These are phyloP conservation scores for Solanum etuberosum DNA, from an alignment of 257 asterid genomes.

Conservation along the genomic window DNA sequence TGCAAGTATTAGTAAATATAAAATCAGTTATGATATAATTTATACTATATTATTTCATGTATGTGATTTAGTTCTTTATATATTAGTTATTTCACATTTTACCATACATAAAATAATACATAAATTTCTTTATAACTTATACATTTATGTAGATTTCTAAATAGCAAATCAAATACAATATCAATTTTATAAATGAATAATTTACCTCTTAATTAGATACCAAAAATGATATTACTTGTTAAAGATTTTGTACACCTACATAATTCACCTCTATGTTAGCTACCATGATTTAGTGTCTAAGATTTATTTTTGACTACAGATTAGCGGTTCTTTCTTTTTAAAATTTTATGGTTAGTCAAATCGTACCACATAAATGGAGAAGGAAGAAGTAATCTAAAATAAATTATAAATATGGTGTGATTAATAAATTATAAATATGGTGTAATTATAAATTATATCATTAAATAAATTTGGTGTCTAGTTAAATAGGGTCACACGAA, in stretches of 20 bases:
- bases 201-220: neutral
- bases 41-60: too few relatives aligned
- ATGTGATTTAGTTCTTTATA: too few relatives aligned
- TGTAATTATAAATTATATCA: neutral
- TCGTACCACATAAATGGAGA: neutral
- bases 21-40: too few relatives aligned
- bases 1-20: too few relatives aligned
- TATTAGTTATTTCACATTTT: neutral
- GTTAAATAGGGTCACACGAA: neutral
- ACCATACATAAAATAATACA: too few relatives aligned
- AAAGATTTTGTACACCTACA: neutral
- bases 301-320: neutral
- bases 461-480: neutral
- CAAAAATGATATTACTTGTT: neutral
- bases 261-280: neutral
- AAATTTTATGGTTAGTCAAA: neutral
- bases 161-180: neutral
- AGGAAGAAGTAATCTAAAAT: neutral
- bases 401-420: neutral
- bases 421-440: neutral
- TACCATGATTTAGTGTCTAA: neutral
- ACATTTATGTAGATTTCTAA: neutral
- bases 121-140: too few relatives aligned
- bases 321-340: neutral
- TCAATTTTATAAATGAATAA: too few relatives aligned